Evolutionary conservation across 352 stramenopile species (phyloP).

Genomic region (Albugo candida): DNA sequence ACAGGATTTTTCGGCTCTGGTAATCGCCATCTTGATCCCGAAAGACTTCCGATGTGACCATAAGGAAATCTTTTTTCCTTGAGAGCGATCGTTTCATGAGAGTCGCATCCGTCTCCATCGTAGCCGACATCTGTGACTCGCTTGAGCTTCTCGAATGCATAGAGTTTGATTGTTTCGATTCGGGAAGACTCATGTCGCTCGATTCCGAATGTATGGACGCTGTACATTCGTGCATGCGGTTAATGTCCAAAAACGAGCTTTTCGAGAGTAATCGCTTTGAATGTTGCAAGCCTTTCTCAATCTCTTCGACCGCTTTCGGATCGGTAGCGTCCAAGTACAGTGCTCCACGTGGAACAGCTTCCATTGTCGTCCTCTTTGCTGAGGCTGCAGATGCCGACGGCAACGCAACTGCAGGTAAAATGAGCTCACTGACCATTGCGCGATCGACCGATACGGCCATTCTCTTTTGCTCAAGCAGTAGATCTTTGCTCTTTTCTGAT

Average conservation of each 20-base stretch:
- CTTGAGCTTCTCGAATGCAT: not conserved
- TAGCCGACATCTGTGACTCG: not conserved
- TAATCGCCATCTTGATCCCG: slow-evolving; percentile 67
- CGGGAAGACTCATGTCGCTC: not conserved
- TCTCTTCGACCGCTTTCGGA: slow-evolving; percentile 1
- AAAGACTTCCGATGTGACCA: slow-evolving; percentile 81
- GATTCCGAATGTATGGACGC: not conserved
- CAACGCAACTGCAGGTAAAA: slow-evolving; percentile 34
- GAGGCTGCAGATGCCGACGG: slow-evolving; percentile 4
- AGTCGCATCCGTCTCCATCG: slow-evolving; percentile 20
- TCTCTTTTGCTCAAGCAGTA: slow-evolving; percentile 74
- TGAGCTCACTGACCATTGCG: slow-evolving; percentile 70
- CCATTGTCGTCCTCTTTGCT: not conserved
- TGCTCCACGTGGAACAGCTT: not conserved
- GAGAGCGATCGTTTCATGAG: slow-evolving; percentile 70
- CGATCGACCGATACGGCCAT: slow-evolving; percentile 71
- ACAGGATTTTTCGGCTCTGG: slow-evolving; percentile 76
- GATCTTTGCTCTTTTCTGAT: slow-evolving; percentile 46
- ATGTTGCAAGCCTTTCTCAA: slow-evolving; percentile 7
- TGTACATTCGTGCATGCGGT: too few relatives aligned
- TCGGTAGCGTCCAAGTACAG: not conserved
- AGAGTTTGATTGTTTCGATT: not conserved
- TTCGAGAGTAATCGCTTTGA: not conserved
- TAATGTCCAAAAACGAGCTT: not conserved
- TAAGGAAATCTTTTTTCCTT: slow-evolving; percentile 79